Percentiles rank a stretch among this genome's conserved stretches.
Conservation (phyloP, 2,329 filamentous ascomycete species). For the Juglanconis oblonga region DNA sequence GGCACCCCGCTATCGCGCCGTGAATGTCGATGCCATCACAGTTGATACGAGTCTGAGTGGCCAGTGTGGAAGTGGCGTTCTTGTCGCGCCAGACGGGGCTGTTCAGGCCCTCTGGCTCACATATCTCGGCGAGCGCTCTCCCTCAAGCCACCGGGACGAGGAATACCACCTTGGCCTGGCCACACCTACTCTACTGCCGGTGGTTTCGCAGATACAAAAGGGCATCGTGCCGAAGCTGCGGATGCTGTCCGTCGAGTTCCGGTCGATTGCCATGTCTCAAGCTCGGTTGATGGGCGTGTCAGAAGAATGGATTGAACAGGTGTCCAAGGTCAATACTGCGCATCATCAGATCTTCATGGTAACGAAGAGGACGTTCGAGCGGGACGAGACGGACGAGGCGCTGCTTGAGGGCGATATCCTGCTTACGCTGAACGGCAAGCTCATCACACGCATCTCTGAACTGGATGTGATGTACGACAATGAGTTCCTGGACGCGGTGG, state of each 20-base stretch:
- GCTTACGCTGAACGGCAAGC: conserved; percentile 82
- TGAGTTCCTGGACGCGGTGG: conserved; percentile 75
- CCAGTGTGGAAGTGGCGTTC: conserved; percentile 90
- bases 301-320: conserved; percentile 91
- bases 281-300: conserved; percentile 95
- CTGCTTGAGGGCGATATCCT: conserved; percentile 90
- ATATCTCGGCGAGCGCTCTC: conserved; percentile 73
- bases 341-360: conserved; percentile 99
- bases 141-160: conserved; percentile 40
- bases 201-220: conserved; percentile 81
- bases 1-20: conserved; percentile 87
- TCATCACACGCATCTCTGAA: conserved; percentile 90
- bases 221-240: conserved; percentile 77
- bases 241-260: conserved; percentile 91
- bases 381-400: conserved; percentile 46
- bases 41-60: conserved; percentile 90
- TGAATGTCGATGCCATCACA: conserved; percentile 95
- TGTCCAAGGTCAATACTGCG: conserved; percentile 75
- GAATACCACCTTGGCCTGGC: conserved; percentile 95
- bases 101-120: conserved; percentile 96
- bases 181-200: conserved; percentile 81
- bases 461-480: conserved; percentile 96
- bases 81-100: conserved; percentile 84
- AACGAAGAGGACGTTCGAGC: conserved; percentile 71
- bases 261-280: conserved; percentile 94